Evolutionary conservation across 169 alveolate species (phyloP), one percentile per base, ranked within the genome.

Genomic region (Cryptosporidium sp.): DNA sequence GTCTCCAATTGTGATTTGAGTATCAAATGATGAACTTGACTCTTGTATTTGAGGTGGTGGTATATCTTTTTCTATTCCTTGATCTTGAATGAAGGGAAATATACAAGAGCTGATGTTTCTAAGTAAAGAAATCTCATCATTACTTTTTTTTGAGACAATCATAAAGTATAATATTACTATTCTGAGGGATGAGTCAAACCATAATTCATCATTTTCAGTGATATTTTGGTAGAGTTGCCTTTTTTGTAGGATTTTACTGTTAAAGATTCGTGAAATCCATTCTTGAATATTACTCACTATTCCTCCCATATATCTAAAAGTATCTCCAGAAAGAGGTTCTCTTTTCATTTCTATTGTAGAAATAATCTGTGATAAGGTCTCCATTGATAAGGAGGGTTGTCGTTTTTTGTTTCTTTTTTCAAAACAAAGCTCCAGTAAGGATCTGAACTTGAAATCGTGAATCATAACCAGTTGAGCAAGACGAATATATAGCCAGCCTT

Each of bases 401-500:
- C 39, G 9, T 26, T 10, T 48, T 48, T 14, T 48, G 35, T n/a
- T 26, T 16, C 67, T 56, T 9, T 56, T 37, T 33, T 65, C 72
- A 16, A 65, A 31, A 29, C 72, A 65, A 29, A 65, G 72, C 9
- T 80, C 73, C 52, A 67, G 33, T 12, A 80, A 29, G 16, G 72
- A 31, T 18, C 67, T 80, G 56, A 80, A 26, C 14, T 44, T 80
- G 18, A 62, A 62, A 2, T 80, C 65, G 31, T 62, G 26, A 0
- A 80, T 80, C 70, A 65, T 61, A 6, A 80, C 37, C 16, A 80
- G n/a, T 9, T 80, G 89, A 60, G 70, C 48, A 14, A 80, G 53
- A n/a, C 89, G 61, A 18, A 80, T 80, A 35, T 80, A 65, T 44
- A 80, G 6, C 89, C 89, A 80, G 0, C 89, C 89, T n/a, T 65